Evolutionary conservation across 1,284 basidiomycete genomes (phyloP), one percentile per base, ranked within the genome.

Genomic region (Tylopilus sp.): DNA sequence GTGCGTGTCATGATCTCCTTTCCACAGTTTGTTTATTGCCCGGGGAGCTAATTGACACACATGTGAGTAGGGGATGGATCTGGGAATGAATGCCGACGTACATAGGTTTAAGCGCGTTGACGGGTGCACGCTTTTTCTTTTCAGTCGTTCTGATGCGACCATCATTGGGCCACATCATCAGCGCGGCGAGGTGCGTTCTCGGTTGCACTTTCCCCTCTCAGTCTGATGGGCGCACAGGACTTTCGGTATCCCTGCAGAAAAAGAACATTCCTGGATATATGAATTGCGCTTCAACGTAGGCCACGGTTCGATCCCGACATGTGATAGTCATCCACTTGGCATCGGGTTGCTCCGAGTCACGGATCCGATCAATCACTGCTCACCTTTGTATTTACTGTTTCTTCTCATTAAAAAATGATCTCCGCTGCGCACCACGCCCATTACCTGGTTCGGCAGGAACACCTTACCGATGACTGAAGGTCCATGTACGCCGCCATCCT

Each of bases 61-160:
- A 18, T 11, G 36, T 19, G 21, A 15, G 21, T 28, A 85, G 56
- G 61, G 59, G 26, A 23, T 61, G 63, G 54, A 40, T 58, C 15
- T 58, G 52, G 63, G 49, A 52, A 25, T 60, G 52, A 51, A 53
- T 81, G 0, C 82, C 82, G 28, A 84, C 84, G 12, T 87, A 86
- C 72, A 74, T 80, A 52, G 83, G 82, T 52, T 80, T 77, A 47
- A 84, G 84, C 43, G 80, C 83, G 76, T 73, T 86, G 44, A 77
- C 75, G 49, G 83, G n/a, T n/a, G n/a, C n/a, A n/a, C n/a, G n/a
- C n/a, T n/a, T n/a, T 3, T 6, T 26, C 38, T 40, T 29, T 26
- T 2, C 21, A 23, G 74, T 10, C 68, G n/a, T 55, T 30, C 29
- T 59, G 34, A 56, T 16, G 23, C 6, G 21, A 82, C 77, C 47